Conservation (phyloP, 805 yeast species). For the Kodamaea lidongshanica region DNA sequence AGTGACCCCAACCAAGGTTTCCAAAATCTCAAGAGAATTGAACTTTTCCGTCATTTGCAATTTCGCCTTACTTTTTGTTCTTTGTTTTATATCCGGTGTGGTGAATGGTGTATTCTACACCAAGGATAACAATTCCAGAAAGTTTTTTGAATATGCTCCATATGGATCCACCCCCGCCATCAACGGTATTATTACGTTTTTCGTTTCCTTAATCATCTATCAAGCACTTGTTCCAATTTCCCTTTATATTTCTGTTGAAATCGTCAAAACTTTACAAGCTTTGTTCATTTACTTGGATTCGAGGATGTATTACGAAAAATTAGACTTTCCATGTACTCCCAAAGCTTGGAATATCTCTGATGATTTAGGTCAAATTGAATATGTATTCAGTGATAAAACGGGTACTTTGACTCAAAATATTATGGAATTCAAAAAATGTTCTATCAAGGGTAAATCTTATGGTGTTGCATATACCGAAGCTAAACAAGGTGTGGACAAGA, state of each 20-base stretch:
- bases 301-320: conserved; percentile 56
- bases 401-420: conserved; percentile 80
- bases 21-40: conserved; percentile 67
- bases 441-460: conserved; percentile 65
- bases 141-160: conserved; percentile 64
- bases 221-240: conserved; percentile 82
- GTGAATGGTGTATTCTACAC: conserved; percentile 64
- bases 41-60: conserved; percentile 65
- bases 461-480: conserved; percentile 85
- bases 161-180: conserved; percentile 58
- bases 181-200: conserved; percentile 67
- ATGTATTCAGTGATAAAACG: conserved; percentile 77
- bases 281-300: conserved; percentile 74
- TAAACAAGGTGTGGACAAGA: conserved; percentile 66
- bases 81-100: conserved; percentile 66
- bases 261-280: conserved; percentile 77
- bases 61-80: conserved; percentile 54
- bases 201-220: conserved; percentile 69
- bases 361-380: conserved; percentile 81
- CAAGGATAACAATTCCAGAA: conserved; percentile 43
- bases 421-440: conserved; percentile 80
- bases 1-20: conserved; percentile 68
- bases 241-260: conserved; percentile 73
- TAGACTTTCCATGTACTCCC: conserved; percentile 80
- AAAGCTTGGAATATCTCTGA: conserved; percentile 82